These are phyloP conservation scores for Teratosphaeriaceae sp. DNA, from an alignment of 2,329 filamentous ascomycete genomes.

Conservation along the genomic window DNA sequence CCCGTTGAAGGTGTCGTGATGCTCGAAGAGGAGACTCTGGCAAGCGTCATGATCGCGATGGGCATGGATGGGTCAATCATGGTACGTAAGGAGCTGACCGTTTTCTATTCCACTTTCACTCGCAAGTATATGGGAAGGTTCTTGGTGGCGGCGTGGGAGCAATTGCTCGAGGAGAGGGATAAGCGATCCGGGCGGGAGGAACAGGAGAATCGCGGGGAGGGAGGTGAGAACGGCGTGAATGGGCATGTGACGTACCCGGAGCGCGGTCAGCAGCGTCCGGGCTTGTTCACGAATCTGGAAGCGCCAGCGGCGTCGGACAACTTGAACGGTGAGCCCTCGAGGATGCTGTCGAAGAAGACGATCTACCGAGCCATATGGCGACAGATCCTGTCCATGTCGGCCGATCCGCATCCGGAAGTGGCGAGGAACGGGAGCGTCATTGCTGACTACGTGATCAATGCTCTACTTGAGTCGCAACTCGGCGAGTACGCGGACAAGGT, in stretches of 20 bases:
- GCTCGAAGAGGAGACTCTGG: slow-evolving; percentile 69
- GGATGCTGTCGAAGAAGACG: slow-evolving; percentile 66
- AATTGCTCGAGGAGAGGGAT: slow-evolving; percentile 66
- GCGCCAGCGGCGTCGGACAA: not conserved
- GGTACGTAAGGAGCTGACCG: slow-evolving; percentile 85
- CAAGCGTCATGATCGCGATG: slow-evolving; percentile 84
- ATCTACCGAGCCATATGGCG: slow-evolving; percentile 95
- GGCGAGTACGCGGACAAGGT: slow-evolving; percentile 62
- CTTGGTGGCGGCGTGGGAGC: slow-evolving; percentile 83
- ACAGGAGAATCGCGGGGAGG: slow-evolving; percentile 6
- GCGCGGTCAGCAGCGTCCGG: not conserved
- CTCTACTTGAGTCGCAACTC: slow-evolving; percentile 69
- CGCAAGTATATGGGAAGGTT: slow-evolving; percentile 89
- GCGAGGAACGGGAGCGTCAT: slow-evolving; percentile 78
- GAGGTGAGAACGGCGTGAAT: not conserved
- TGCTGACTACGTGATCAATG: slow-evolving; percentile 76
- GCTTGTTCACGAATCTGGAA: slow-evolving; percentile 5
- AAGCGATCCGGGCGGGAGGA: slow-evolving; percentile 20
- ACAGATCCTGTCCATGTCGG: slow-evolving; percentile 79
- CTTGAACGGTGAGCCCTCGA: slow-evolving; percentile 30
- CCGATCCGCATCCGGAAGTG: slow-evolving; percentile 91
- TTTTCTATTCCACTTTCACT: slow-evolving; percentile 90
- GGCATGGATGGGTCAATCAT: slow-evolving; percentile 89
- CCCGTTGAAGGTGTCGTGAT: slow-evolving; percentile 13
- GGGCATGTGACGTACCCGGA: not conserved